These are phyloP conservation scores for Aaosphaeria arxii DNA, from an alignment of 2,329 filamentous ascomycete genomes.

Conservation along the genomic window DNA sequence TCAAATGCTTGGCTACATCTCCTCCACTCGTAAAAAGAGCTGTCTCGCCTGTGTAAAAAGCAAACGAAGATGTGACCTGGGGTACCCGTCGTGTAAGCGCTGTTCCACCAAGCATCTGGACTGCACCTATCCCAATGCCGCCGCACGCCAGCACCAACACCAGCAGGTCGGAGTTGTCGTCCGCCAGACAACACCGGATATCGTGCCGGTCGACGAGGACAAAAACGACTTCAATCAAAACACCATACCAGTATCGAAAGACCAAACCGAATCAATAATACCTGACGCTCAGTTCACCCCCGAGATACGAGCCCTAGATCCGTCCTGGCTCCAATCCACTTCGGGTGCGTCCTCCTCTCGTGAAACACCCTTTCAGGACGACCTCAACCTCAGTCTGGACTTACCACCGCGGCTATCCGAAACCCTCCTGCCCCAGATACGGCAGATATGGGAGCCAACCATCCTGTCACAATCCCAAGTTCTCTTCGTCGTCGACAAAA, in stretches of 20 bases:
- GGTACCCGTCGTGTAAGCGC: slow-evolving; percentile 26
- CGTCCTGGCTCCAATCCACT: slow-evolving; percentile 3
- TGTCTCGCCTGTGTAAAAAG: slow-evolving; percentile 26
- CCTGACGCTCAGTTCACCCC: too few species aligned
- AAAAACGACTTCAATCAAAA: background rate
- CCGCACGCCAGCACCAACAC: slow-evolving; percentile 6
- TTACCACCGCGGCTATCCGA: background rate
- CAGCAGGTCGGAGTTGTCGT: slow-evolving; percentile 21
- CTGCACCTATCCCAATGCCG: slow-evolving; percentile 23
- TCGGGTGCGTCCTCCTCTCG: too few species aligned
- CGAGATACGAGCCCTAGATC: slow-evolving; percentile 2
- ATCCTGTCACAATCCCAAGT: slow-evolving; percentile 15
- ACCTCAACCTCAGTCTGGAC: too few species aligned
- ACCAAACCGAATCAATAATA: background rate
- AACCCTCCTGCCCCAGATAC: slow-evolving; percentile 10
- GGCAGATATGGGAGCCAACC: slow-evolving; percentile 12
- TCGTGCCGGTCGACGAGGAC: slow-evolving; percentile 5
- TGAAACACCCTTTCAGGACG: too few species aligned
- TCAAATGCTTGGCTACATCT: slow-evolving; percentile 28
- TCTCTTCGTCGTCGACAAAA: slow-evolving; percentile 7
- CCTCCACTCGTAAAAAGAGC: slow-evolving; percentile 28
- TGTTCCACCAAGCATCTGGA: slow-evolving; percentile 24
- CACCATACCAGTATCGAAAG: background rate
- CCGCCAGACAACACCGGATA: slow-evolving; percentile 17
- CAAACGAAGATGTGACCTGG: slow-evolving; percentile 29